Evolutionary conservation across 768 basidiomycete species (phyloP).

Genomic region (Naganishia vaughanmartiniae): DNA sequence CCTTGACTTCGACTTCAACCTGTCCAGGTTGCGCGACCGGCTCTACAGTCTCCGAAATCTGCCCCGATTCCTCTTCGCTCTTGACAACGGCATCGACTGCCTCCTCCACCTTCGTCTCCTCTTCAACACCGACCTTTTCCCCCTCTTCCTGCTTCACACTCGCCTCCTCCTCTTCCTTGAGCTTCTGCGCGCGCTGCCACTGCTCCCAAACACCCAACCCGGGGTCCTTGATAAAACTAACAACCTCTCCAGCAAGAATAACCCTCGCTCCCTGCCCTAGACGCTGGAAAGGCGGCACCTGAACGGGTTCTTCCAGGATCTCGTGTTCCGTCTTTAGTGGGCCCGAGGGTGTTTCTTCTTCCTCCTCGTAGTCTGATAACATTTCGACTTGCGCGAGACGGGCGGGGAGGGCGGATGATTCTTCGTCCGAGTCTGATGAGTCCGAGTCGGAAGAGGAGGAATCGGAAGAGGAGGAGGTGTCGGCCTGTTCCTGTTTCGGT

Average conservation of each 20-base stretch:
- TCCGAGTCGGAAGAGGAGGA: constrained; percentile 32
- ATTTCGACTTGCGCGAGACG: constrained; percentile 23
- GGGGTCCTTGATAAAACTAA: constrained; percentile 48
- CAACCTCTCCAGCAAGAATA: constrained; percentile 47
- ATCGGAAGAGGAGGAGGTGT: constrained; percentile 30
- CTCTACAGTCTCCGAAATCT: not conserved
- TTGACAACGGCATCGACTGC: not conserved
- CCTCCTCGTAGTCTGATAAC: constrained; percentile 18
- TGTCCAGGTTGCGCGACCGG: not conserved
- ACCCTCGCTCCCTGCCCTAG: constrained; percentile 40
- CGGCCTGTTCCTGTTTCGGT: constrained; percentile 2
- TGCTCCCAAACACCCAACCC: constrained; percentile 36
- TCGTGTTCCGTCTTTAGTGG: constrained; percentile 42
- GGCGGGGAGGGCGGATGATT: not conserved
- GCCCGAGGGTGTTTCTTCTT: constrained; percentile 35
- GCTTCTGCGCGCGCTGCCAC: constrained; percentile 38
- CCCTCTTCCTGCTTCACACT: constrained; percentile 15
- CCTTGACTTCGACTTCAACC: not conserved
- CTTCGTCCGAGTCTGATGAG: constrained; percentile 22
- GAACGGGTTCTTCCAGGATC: constrained; percentile 40
- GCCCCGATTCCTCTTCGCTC: not conserved
- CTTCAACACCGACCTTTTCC: constrained; percentile 2
- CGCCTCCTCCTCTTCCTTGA: not conserved
- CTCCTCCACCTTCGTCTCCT: not conserved
- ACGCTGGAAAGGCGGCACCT: constrained; percentile 39